A percentile compares a stretch with the other conserved stretches of the same genome.
Evolutionary conservation across 106 monocot genomes (phyloP).

Genomic region (Ottelia alismoides): DNA sequence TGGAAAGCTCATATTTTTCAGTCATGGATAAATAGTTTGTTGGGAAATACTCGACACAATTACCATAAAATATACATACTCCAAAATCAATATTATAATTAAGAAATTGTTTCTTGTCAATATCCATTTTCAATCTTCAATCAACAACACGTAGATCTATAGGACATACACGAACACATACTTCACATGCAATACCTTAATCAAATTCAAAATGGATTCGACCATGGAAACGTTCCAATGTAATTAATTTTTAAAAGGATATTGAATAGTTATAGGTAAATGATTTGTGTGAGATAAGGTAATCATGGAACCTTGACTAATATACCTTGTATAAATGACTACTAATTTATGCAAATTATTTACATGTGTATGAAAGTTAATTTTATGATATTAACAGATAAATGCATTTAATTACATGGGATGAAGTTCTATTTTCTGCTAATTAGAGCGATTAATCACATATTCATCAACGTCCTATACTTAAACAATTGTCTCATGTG

Average conservation of each 20-base stretch:
- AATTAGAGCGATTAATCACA: no score
- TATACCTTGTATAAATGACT: neutral
- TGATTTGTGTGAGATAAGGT: slow-evolving; percentile 2
- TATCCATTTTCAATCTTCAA: slow-evolving; percentile 10
- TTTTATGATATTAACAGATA: no score
- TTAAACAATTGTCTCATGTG: no score
- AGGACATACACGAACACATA: slow-evolving; percentile 16
- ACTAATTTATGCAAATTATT: no score
- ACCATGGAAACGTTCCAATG: neutral
- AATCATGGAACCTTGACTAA: slow-evolving; percentile 4
- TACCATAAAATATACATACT: slow-evolving; percentile 2
- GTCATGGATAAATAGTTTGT: slow-evolving; percentile 2
- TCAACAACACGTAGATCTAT: slow-evolving; percentile 13
- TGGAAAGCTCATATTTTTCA: neutral
- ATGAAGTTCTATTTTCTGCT: no score
- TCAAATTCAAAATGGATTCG: slow-evolving; percentile 12
- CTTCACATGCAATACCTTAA: slow-evolving; percentile 17
- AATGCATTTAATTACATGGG: no score
- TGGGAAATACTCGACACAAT: neutral
- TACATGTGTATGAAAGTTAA: no score
- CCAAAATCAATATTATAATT: neutral
- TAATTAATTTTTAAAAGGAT: neutral
- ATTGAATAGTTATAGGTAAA: slow-evolving; percentile 1
- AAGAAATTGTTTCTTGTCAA: slow-evolving; percentile 5
- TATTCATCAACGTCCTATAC: no score